phyloP scores from a whole-genome alignment of 176 grass and related monocot species.

The Rhynchospora pubera region DNA sequence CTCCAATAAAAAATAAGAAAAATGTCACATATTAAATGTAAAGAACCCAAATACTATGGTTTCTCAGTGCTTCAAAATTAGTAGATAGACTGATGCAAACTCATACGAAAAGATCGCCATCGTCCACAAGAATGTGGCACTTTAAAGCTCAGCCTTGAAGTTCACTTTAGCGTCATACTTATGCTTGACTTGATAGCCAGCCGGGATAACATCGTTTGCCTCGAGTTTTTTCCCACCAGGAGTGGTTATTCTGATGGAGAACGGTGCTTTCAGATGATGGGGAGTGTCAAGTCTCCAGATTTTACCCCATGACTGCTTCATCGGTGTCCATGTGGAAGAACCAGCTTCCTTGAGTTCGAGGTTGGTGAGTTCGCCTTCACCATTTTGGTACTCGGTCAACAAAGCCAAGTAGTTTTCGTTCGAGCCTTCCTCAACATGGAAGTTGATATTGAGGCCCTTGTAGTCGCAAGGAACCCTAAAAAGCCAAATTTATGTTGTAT shows the following conservation, averaged over 20 bases:
- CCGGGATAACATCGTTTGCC: slow-evolving; percentile 52
- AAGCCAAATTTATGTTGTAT: background rate
- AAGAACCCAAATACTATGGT: background rate
- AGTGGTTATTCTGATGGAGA: slow-evolving; percentile 66
- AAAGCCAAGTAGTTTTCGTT: slow-evolving; percentile 60
- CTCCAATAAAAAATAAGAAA: background rate
- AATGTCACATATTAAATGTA: background rate
- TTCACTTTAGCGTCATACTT: slow-evolving; percentile 74
- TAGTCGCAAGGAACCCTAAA: slow-evolving; percentile 72
- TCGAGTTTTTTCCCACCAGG: slow-evolving; percentile 42
- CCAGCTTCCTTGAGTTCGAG: slow-evolving; percentile 56
- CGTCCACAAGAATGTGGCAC: background rate
- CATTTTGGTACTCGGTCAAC: slow-evolving; percentile 83
- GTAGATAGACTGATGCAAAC: background rate
- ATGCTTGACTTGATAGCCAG: slow-evolving; percentile 48
- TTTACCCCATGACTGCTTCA: slow-evolving; percentile 66
- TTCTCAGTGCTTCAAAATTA: background rate
- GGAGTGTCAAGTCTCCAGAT: slow-evolving; percentile 58
- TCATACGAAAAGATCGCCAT: background rate
- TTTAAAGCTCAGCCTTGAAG: slow-evolving; percentile 26
- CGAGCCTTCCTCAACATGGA: slow-evolving; percentile 55
- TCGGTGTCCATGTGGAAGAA: slow-evolving; percentile 40
- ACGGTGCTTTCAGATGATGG: slow-evolving; percentile 48
- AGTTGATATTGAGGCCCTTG: slow-evolving; percentile 56
- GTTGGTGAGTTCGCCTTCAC: slow-evolving; percentile 72